A percentile compares a stretch with the other conserved stretches of the same genome.
Conservation (phyloP, 306 rosid species). For the Fagus crenata region DNA sequence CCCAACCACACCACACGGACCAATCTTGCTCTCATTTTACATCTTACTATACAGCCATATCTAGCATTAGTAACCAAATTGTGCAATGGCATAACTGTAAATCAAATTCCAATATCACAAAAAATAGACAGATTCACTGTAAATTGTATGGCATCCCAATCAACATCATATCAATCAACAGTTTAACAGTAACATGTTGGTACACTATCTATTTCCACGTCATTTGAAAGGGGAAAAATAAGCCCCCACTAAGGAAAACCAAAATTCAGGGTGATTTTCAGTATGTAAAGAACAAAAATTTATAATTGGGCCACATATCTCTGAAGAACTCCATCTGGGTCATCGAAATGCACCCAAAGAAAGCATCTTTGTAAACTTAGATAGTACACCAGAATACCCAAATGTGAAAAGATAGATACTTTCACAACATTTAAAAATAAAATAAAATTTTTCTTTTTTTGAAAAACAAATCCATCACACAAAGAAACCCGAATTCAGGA, state of each 20-base stretch:
- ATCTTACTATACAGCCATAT: neutral
- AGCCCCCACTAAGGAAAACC: neutral
- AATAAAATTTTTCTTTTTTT: neutral
- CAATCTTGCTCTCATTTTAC: neutral
- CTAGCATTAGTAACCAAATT: neutral
- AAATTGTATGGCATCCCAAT: neutral
- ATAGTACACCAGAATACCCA: neutral
- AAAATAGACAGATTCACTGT: neutral
- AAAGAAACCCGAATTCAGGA: neutral
- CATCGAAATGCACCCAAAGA: neutral
- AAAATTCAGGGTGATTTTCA: neutral
- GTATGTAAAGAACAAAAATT: neutral
- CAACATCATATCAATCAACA: neutral
- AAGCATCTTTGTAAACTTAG: neutral
- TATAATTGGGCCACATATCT: neutral
- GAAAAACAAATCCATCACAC: neutral
- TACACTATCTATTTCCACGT: neutral
- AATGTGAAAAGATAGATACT: neutral
- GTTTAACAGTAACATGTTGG: neutral
- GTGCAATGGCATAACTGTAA: neutral
- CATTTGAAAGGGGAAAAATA: neutral
- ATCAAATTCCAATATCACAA: neutral
- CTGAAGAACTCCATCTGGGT: neutral
- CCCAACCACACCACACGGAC: neutral
- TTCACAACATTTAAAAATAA: neutral